Evolutionary conservation across 1,284 basidiomycete genomes (phyloP).

Genomic region (Ceratobasidium sp.): DNA sequence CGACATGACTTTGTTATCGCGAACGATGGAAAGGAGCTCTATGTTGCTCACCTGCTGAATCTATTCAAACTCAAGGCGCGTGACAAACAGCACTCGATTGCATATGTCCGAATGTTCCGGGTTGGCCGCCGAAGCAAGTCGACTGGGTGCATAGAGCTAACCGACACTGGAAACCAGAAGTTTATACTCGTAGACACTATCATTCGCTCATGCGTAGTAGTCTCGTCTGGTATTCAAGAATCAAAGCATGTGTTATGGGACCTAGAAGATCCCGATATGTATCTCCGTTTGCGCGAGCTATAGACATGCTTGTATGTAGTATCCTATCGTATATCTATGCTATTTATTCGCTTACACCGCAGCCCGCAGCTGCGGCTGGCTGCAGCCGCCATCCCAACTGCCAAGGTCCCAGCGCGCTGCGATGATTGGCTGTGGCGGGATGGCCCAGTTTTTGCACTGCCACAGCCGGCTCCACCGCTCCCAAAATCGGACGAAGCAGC

Average conservation of each 20-base stretch:
- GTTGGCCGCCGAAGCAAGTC: neutral
- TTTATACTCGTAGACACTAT: constrained; percentile 2
- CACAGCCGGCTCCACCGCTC: neutral
- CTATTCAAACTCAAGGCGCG: neutral
- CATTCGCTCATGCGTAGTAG: neutral
- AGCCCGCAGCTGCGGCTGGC: too few species aligned
- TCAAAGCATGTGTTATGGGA: neutral
- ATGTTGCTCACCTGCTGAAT: neutral
- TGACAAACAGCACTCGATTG: neutral
- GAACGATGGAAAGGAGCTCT: neutral
- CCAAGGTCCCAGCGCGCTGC: neutral
- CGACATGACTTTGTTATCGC: neutral
- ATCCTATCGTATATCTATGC: neutral
- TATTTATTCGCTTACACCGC: too few species aligned
- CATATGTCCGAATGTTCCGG: neutral
- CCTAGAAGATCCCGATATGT: neutral
- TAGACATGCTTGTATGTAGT: neutral
- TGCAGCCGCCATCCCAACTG: neutral
- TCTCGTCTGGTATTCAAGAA: neutral
- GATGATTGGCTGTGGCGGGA: neutral
- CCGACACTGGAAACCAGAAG: neutral
- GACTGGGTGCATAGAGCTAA: neutral
- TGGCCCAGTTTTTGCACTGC: neutral
- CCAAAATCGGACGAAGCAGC: neutral
- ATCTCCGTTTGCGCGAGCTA: neutral